phyloP scores from a whole-genome alignment of 352 stramenopile genomes.

The Blastocystis hominis region DNA sequence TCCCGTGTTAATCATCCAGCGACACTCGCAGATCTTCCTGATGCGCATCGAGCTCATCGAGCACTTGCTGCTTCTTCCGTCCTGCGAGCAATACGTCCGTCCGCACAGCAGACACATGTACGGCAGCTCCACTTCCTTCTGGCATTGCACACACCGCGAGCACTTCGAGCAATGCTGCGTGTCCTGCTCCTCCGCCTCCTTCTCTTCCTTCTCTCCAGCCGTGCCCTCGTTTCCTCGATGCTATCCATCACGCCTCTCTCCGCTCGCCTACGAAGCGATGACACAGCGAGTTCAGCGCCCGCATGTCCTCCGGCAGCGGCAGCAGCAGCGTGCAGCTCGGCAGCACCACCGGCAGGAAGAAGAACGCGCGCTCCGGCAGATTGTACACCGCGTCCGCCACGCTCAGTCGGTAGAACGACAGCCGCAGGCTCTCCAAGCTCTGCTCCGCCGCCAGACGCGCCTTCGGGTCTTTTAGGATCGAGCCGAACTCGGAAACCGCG shows the following conservation, averaged over 20 bases:
- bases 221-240: background rate
- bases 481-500: background rate
- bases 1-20: constrained; percentile 34
- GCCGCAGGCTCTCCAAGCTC: background rate
- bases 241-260: background rate
- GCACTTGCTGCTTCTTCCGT: background rate
- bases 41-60: background rate
- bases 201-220: background rate
- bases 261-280: background rate
- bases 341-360: background rate
- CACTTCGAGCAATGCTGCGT: background rate
- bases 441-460: background rate
- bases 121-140: background rate
- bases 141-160: background rate
- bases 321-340: background rate
- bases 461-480: background rate
- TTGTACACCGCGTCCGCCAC: background rate
- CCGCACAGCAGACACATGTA: constrained; percentile 44
- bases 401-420: background rate
- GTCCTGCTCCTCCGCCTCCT: background rate
- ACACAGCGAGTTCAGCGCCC: constrained; percentile 25
- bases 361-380: background rate
- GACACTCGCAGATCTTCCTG: background rate
- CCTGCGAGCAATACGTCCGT: background rate
- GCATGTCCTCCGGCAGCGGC: background rate